Evolutionary conservation across 108 stramenopile genomes (phyloP), one percentile per base, ranked within the genome.

Genomic region (Cyclotella cryptica): DNA sequence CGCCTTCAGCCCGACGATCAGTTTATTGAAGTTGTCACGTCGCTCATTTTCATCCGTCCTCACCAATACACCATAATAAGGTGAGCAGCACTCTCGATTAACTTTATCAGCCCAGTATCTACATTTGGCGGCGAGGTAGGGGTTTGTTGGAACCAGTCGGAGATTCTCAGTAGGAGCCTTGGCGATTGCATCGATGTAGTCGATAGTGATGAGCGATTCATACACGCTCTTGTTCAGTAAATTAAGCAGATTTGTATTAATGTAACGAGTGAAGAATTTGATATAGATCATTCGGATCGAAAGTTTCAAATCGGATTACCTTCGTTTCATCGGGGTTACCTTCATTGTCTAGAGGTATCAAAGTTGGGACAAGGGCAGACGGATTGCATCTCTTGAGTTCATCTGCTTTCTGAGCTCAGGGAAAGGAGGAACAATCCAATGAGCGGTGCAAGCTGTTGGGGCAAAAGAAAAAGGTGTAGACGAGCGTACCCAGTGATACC

Each of bases 51-150:
- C 86, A 11, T 93, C 91, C 12, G 79, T 87, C 0, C 91, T 82
- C 0, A 96, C 94, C 39, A 96, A 59, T 0, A 92, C 88, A 0
- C 88, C 88, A 71, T 96, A 96, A 61, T 96, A 96, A 11, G 89
- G 87, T 1, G 89, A 90, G 77, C 90, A 91, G 54, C 89, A 88
- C 59, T 93, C 90, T n/a, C 88, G 85, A 64, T 93, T 93, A 57
- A 96, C 85, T 67, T 85, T 89, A 53, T 92, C 91, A 24, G 88
- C 85, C 91, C 91, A 92, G 43, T 89, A 72, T 12, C 92, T 77
- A 29, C 70, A 70, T 62, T 89, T 87, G 15, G 92, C 90, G n/a
- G 89, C 88, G 44, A 84, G 83, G 47, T 78, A 92, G 7, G 92
- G 91, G 79, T 96, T 91, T 3, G 83, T 80, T 5, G 88, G 80